Evolutionary conservation across 164 flowering plant species (phyloP), one percentile per base, ranked within the genome.

Genomic region (Liriodendron chinense): DNA sequence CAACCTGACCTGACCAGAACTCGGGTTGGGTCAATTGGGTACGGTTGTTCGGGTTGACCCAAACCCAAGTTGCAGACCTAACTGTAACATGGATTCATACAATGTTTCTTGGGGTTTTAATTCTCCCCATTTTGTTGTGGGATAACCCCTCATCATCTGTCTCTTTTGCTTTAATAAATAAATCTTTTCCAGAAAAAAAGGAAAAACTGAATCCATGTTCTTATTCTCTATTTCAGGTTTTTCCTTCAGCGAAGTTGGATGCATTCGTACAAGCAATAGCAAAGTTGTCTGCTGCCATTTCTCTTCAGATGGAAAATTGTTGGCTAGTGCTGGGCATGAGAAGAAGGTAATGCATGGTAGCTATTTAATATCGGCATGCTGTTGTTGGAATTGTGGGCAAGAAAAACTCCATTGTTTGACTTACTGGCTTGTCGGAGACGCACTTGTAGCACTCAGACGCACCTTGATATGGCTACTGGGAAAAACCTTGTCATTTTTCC

Each of bases 311-410:
- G 98, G 98, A 74, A 91, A 91, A 81, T 68, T 87, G 70, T 82
- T 93, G 48, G 98, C 96, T 69, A 93, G 92, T 89, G 92, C 93
- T 73, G 98, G 98, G 26, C 96, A 91, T 83, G 98, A 91, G 81
- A 91, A 85, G 83, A 93, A 93, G 98, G 98, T 89, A 72, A 70
- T 75, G 69, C 49, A 23, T 65, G 64, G 28, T 68, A 50, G 16
- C 66, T 22, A 7, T 34, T 34, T 34, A 34, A 34, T 34, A 34
- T 34, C 43, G 5, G 43, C 43, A 34, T 34, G 3, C 43, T 34
- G 43, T 34, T 34, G 43, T 34, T 34, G 43, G 43, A 34, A 20
- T 20, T 57, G n/a, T 64, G 28, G 21, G 5, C 2, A n/a, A 22
- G 21, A 25, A 12, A 23, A 9, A 25, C 66, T 64, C 23, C 23